Evolutionary conservation across 148 eudicot species (phyloP).

Genomic region (Rhododendron henanense): DNA sequence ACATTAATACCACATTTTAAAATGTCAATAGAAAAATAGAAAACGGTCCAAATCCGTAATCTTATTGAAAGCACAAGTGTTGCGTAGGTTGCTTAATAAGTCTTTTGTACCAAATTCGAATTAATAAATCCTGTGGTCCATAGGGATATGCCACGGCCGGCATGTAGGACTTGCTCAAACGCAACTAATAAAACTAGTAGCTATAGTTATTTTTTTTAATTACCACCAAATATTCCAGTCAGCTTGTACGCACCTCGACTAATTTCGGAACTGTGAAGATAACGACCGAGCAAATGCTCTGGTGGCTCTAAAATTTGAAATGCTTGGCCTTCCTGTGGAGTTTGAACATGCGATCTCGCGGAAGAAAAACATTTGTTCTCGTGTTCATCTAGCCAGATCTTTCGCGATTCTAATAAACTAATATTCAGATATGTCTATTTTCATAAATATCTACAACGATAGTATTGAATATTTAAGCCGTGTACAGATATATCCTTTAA

Average conservation of each 20-base stretch:
- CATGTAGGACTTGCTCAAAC: neutral
- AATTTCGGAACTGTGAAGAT: no score
- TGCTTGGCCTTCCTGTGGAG: neutral
- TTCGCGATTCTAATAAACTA: neutral
- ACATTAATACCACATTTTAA: neutral
- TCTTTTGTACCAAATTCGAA: neutral
- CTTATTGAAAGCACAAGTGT: neutral
- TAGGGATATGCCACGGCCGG: conserved; percentile 8
- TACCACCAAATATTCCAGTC: neutral
- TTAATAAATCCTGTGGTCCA: neutral
- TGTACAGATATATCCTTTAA: neutral
- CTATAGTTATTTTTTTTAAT: no score
- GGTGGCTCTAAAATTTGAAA: neutral
- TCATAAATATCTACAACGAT: neutral
- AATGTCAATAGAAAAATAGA: neutral
- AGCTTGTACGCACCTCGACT: neutral
- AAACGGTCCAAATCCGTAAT: neutral
- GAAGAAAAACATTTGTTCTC: no score
- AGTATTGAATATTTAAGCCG: neutral
- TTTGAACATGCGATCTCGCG: neutral
- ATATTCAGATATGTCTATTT: neutral
- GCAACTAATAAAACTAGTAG: neutral
- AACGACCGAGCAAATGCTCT: neutral
- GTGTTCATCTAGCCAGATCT: no score
- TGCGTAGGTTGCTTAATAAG: neutral